Conservation (phyloP, 768 basidiomycete species). For the Termitomyces sp. region DNA sequence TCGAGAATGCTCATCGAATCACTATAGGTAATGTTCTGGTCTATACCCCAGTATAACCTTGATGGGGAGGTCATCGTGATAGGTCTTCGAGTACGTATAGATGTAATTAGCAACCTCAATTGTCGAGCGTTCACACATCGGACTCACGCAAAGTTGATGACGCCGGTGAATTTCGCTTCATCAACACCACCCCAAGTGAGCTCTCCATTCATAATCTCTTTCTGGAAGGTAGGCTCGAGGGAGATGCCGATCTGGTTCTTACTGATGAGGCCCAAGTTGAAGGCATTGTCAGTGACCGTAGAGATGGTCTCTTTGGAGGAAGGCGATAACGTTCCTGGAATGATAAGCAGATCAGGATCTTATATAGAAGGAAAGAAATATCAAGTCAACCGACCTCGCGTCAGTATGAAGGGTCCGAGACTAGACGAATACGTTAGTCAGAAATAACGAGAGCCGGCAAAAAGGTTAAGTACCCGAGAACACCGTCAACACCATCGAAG, state of each 20-base stretch:
- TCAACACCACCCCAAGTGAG: conserved; percentile 52
- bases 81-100: conserved; percentile 25
- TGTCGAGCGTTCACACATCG: background rate
- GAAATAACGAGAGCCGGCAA: background rate
- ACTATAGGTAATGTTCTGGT: conserved; percentile 52
- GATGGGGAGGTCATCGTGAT: conserved; percentile 45
- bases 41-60: conserved; percentile 53
- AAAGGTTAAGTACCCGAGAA: conserved; percentile 41
- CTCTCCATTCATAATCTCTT: conserved; percentile 25
- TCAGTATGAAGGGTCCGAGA: conserved; percentile 57
- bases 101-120: background rate
- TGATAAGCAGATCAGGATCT: background rate
- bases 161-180: conserved; percentile 36
- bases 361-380: background rate
- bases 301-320: conserved; percentile 30
- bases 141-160: conserved; percentile 38
- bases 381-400: too few species aligned
- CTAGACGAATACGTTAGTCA: conserved; percentile 26
- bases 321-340: conserved; percentile 29
- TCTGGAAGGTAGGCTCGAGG: conserved; percentile 41
- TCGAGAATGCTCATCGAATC: conserved; percentile 37
- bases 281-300: conserved; percentile 59
- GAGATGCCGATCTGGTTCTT: conserved; percentile 43
- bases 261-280: conserved; percentile 33
- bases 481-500: too few species aligned